Evolutionary conservation across 1,284 basidiomycete species (phyloP).

Genomic region (Phellinidium pouzarii): DNA sequence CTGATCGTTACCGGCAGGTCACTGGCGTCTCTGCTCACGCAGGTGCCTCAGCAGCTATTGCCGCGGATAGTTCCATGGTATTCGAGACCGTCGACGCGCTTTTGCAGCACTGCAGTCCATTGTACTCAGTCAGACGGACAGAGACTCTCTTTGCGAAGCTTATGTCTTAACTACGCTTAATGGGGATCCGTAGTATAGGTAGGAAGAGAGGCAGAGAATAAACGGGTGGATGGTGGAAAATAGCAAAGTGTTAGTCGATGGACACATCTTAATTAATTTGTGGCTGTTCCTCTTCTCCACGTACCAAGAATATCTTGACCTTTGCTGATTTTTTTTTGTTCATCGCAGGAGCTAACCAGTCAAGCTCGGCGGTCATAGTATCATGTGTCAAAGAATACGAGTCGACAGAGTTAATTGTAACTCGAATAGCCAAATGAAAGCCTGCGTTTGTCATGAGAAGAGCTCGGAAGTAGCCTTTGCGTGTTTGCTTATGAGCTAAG

Average conservation of each 20-base stretch:
- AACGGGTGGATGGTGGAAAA: no score
- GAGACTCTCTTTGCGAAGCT: conserved; percentile 43
- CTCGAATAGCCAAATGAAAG: no score
- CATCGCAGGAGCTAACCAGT: no score
- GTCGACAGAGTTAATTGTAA: no score
- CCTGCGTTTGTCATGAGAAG: no score
- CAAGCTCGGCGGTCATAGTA: no score
- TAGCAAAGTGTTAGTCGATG: not conserved
- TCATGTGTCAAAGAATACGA: no score
- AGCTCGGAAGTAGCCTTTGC: no score
- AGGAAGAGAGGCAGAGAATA: no score
- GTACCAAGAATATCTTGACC: not conserved
- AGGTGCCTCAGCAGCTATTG: conserved; percentile 4
- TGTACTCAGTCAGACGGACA: conserved; percentile 42
- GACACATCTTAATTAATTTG: not conserved
- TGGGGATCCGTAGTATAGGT: not conserved
- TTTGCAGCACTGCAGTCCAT: conserved; percentile 43
- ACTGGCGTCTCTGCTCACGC: not conserved
- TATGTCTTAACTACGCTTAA: not conserved
- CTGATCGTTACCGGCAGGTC: conserved; percentile 10
- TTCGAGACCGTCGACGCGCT: conserved; percentile 56
- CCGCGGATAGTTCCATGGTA: conserved; percentile 21
- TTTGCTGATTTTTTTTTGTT: not conserved
- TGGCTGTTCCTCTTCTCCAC: not conserved
- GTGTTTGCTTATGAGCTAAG: no score